These are phyloP conservation scores for Cladorrhinum sp. DNA, from an alignment of 2,329 filamentous ascomycete genomes.

Conservation along the genomic window DNA sequence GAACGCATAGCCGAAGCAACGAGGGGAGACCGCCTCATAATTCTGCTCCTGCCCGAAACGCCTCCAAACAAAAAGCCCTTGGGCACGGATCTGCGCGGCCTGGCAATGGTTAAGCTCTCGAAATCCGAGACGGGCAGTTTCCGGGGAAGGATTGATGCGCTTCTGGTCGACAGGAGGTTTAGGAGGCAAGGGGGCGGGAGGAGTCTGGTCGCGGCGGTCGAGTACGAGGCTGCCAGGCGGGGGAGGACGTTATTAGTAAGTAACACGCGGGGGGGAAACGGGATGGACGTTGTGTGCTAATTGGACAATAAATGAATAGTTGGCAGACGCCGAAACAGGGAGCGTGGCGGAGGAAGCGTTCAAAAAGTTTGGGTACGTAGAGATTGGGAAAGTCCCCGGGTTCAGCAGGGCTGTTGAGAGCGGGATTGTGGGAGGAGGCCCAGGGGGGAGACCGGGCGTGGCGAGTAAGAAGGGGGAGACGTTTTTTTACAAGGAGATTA, in stretches of 20 bases:
- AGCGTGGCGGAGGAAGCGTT: conserved; percentile 53
- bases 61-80: conserved; percentile 35
- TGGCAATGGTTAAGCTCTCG: conserved; percentile 53
- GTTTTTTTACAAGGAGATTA: conserved; percentile 59
- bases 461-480: conserved; percentile 44
- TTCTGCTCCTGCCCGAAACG: conserved; percentile 46
- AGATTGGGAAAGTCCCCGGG: conserved; percentile 53
- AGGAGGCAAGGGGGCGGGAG: conserved; percentile 51
- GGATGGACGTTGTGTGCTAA: too few relatives aligned
- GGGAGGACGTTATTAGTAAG: conserved; percentile 54
- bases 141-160: conserved; percentile 53
- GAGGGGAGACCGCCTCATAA: conserved; percentile 47
- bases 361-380: conserved; percentile 53
- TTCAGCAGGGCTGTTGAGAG: conserved; percentile 48
- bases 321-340: conserved; percentile 27
- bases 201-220: conserved; percentile 51
- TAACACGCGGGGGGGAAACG: too few relatives aligned
- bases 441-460: conserved; percentile 38
- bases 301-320: conserved; percentile 13
- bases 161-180: conserved; percentile 53
- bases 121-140: conserved; percentile 54
- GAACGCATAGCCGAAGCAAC: conserved; percentile 47
- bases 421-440: conserved; percentile 42
- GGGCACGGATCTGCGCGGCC: conserved; percentile 49
- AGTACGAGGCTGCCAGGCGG: conserved; percentile 48